phyloP scores from a whole-genome alignment of 495 filamentous ascomycete genomes.

The Podospora anserina region DNA sequence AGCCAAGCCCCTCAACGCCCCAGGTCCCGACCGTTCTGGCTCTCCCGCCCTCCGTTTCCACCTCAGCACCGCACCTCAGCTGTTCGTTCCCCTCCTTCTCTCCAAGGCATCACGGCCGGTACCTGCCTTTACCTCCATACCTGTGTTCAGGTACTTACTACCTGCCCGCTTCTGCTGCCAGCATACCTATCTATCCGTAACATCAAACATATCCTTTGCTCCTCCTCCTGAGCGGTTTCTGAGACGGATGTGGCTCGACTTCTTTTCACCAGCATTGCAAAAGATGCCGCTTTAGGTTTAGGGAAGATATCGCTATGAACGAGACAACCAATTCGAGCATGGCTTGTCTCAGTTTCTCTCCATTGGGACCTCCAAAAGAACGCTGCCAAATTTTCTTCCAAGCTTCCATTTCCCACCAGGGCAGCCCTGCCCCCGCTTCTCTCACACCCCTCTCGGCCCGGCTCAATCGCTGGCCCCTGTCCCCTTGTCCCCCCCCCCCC shows the following conservation, averaged over 20 bases:
- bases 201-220: not conserved
- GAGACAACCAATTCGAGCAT: not conserved
- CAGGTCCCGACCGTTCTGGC: conserved; percentile 14
- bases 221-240: not conserved
- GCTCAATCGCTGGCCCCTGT: conserved; percentile 5
- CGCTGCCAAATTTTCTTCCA: not conserved
- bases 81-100: not conserved
- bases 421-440: not conserved
- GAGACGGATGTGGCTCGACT: not conserved
- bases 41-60: conserved; percentile 9
- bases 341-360: not conserved
- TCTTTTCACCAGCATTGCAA: not conserved
- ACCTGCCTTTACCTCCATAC: not conserved
- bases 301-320: not conserved
- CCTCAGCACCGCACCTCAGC: not conserved
- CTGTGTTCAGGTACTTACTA: not conserved
- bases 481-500: not conserved
- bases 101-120: not conserved
- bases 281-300: not conserved
- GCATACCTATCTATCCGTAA: not conserved
- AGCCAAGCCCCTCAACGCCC: conserved; percentile 1
- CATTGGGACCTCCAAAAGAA: not conserved
- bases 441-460: not conserved
- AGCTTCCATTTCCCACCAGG: not conserved
- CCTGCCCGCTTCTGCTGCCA: not conserved